phyloP scores from a whole-genome alignment of 2,329 filamentous ascomycete species.

The Nemania sp. region DNA sequence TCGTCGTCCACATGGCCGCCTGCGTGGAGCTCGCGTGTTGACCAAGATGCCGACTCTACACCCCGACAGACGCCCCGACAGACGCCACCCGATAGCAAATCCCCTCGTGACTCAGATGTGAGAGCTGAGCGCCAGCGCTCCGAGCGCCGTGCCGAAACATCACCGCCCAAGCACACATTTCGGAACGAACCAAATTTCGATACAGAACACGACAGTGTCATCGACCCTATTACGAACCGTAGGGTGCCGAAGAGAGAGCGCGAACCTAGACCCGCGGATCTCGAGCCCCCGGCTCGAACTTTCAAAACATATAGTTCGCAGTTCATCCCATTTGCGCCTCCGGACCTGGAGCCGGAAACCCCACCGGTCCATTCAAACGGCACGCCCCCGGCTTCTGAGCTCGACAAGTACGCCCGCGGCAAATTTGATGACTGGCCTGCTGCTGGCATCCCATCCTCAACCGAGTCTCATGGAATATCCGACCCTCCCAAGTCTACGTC shows the following conservation, averaged over 20 bases:
- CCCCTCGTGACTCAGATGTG: not conserved
- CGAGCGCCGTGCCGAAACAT: not conserved
- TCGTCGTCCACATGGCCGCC: conserved; percentile 1
- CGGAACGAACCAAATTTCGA: conserved; percentile 8
- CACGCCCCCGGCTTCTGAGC: conserved; percentile 42
- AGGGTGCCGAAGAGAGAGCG: conserved; percentile 44
- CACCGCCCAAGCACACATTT: not conserved
- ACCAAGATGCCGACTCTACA: conserved; percentile 22
- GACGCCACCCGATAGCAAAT: not conserved
- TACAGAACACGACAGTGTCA: conserved; percentile 44
- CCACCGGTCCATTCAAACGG: conserved; percentile 40
- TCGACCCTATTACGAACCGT: conserved; percentile 64
- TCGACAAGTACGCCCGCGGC: conserved; percentile 41
- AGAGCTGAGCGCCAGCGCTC: not conserved
- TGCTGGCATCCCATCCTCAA: conserved; percentile 1
- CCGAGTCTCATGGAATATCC: not conserved
- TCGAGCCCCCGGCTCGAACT: conserved; percentile 36
- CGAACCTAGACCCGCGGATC: conserved; percentile 17
- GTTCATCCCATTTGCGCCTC: conserved; percentile 37
- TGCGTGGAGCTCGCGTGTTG: conserved; percentile 25
- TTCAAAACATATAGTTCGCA: conserved; percentile 43
- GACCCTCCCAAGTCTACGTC: not conserved
- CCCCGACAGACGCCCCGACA: conserved; percentile 20
- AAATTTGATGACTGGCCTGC: conserved; percentile 37
- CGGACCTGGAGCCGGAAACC: conserved; percentile 19